These are phyloP conservation scores for Cryptococcus sp. DNA, from an alignment of 1,284 basidiomycete species.

Conservation along the genomic window DNA sequence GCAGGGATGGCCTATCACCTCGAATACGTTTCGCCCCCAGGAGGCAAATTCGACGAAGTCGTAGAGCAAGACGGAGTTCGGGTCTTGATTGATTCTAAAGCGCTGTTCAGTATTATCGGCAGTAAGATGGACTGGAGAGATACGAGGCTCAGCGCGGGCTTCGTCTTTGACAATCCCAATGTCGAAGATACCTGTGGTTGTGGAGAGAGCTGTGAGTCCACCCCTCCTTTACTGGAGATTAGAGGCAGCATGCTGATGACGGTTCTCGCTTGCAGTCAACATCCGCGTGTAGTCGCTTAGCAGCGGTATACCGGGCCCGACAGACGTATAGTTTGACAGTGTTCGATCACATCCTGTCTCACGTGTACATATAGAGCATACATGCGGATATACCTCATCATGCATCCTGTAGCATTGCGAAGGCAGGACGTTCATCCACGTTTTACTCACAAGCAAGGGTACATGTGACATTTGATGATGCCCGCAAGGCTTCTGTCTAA, in stretches of 20 bases:
- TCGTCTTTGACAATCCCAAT: constrained; percentile 53
- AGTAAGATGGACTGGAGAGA: constrained; percentile 99
- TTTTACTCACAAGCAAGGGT: too few species aligned
- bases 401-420: too few species aligned
- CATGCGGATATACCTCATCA: too few species aligned
- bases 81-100: constrained; percentile 95
- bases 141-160: constrained; percentile 68
- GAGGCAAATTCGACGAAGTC: constrained; percentile 90
- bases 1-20: constrained; percentile 97
- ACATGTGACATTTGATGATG: too few species aligned
- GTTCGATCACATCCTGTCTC: too few species aligned
- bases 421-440: too few species aligned
- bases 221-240: not conserved
- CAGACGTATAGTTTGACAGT: too few species aligned
- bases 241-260: not conserved
- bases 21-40: constrained; percentile 90
- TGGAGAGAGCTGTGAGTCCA: constrained; percentile 47
- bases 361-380: too few species aligned
- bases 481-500: too few species aligned
- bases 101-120: constrained; percentile 96
- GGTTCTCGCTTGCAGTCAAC: constrained; percentile 9
- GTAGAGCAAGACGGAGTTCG: constrained; percentile 92
- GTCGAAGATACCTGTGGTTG: constrained; percentile 52
- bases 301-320: too few species aligned
- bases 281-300: constrained; percentile 6